These are phyloP conservation scores for Neofusicoccum umdonicola DNA, from an alignment of 2,329 filamentous ascomycete species.

Conservation along the genomic window DNA sequence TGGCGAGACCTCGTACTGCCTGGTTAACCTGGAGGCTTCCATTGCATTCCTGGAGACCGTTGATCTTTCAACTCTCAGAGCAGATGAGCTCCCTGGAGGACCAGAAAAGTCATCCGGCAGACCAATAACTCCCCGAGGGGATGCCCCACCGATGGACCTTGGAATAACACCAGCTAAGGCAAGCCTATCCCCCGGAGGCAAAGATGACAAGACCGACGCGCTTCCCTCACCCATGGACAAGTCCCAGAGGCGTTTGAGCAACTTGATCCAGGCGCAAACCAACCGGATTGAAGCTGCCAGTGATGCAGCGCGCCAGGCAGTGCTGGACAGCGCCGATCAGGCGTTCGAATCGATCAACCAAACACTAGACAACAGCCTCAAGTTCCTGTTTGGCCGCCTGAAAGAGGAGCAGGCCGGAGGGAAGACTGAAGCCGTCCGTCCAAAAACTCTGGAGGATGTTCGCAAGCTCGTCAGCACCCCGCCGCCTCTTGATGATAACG, in stretches of 20 bases:
- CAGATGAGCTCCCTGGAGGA: slow-evolving; percentile 71
- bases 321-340: slow-evolving; percentile 83
- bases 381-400: slow-evolving; percentile 84
- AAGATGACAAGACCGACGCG: slow-evolving; percentile 20
- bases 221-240: slow-evolving; percentile 37
- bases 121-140: slow-evolving; percentile 43
- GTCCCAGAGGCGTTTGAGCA: slow-evolving; percentile 76
- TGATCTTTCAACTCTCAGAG: slow-evolving; percentile 81
- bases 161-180: slow-evolving; percentile 40
- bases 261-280: slow-evolving; percentile 80
- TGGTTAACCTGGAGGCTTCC: slow-evolving; percentile 93
- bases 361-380: slow-evolving; percentile 88
- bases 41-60: slow-evolving; percentile 95
- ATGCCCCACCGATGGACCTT: slow-evolving; percentile 40
- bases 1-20: slow-evolving; percentile 91
- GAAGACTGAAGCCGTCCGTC: slow-evolving; percentile 18
- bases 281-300: slow-evolving; percentile 78
- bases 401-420: slow-evolving; percentile 61
- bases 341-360: slow-evolving; percentile 87
- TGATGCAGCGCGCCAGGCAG: slow-evolving; percentile 67
- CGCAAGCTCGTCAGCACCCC: slow-evolving; percentile 78
- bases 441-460: slow-evolving; percentile 86
- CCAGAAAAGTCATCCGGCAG: slow-evolving; percentile 56
- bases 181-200: slow-evolving; percentile 21
- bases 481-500: slow-evolving; percentile 52